A percentile compares a stretch with the other conserved stretches of the same genome.
These are phyloP conservation scores for Crithidia sp. DNA, from an alignment of 208 protist genomes.

Conservation along the genomic window DNA sequence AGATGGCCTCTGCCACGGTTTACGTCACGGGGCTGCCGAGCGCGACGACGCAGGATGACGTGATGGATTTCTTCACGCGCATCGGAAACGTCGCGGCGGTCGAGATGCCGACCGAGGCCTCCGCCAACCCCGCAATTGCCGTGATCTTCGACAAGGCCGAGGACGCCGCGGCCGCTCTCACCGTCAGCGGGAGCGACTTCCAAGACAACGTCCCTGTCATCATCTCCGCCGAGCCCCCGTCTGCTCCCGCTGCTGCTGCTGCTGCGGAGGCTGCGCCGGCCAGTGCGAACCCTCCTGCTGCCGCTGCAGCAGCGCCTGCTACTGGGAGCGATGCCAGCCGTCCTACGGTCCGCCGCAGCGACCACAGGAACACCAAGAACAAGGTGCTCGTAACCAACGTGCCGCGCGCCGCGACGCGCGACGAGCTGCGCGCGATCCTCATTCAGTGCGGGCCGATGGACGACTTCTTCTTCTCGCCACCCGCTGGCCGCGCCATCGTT, in stretches of 20 bases:
- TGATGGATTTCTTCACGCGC: slow-evolving; percentile 75
- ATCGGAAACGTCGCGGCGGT: slow-evolving; percentile 58
- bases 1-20: slow-evolving; percentile 29
- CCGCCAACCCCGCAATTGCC: slow-evolving; percentile 5
- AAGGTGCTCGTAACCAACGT: slow-evolving; percentile 60
- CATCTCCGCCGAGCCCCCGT: slow-evolving; percentile 29
- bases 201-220: slow-evolving; percentile 32
- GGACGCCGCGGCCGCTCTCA: slow-evolving; percentile 28
- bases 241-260: neutral
- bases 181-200: slow-evolving; percentile 48
- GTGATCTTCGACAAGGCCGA: slow-evolving; percentile 35
- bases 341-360: slow-evolving; percentile 2
- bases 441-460: slow-evolving; percentile 42
- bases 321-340: slow-evolving; percentile 7
- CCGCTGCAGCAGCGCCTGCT: neutral
- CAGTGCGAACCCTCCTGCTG: neutral
- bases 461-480: slow-evolving; percentile 50
- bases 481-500: slow-evolving; percentile 54
- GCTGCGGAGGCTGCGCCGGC: slow-evolving; percentile 10
- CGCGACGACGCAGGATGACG: slow-evolving; percentile 47
- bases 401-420: slow-evolving; percentile 28
- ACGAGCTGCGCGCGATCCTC: slow-evolving; percentile 55
- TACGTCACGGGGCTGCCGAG: slow-evolving; percentile 58
- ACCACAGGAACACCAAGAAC: slow-evolving; percentile 25
- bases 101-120: slow-evolving; percentile 23